Evolutionary conservation across 768 basidiomycete genomes (phyloP).

Genomic region (Tylopilus plumbeoviolaceoides): DNA sequence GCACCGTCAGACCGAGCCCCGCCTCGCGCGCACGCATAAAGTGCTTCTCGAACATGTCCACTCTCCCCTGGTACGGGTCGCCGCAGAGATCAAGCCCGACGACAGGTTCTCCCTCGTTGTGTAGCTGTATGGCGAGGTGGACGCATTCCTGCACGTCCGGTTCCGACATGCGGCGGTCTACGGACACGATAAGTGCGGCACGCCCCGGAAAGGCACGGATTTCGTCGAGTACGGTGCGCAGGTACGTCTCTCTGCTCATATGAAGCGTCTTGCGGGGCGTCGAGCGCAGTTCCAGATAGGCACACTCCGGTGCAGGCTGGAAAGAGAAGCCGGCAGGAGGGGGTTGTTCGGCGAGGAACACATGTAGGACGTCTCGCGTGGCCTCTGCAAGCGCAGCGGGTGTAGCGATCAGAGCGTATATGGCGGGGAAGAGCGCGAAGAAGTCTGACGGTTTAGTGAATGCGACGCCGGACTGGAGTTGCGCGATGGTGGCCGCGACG

Average conservation of each 20-base stretch:
- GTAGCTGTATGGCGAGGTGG: slow-evolving; percentile 51
- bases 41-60: slow-evolving; percentile 45
- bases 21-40: slow-evolving; percentile 53
- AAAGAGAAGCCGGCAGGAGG: slow-evolving; percentile 29
- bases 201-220: slow-evolving; percentile 52
- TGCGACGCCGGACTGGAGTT: slow-evolving; percentile 35
- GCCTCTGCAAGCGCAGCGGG: slow-evolving; percentile 50
- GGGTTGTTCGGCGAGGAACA: slow-evolving; percentile 44
- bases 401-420: slow-evolving; percentile 72
- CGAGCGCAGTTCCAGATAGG: slow-evolving; percentile 79
- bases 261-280: slow-evolving; percentile 58
- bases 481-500: slow-evolving; percentile 43
- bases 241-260: slow-evolving; percentile 60
- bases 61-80: slow-evolving; percentile 59
- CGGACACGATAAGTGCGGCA: slow-evolving; percentile 64
- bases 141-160: slow-evolving; percentile 53
- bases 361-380: slow-evolving; percentile 59
- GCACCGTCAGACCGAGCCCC: slow-evolving; percentile 71
- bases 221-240: slow-evolving; percentile 62
- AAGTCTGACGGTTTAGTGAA: slow-evolving; percentile 65
- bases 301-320: slow-evolving; percentile 46
- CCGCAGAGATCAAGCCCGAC: slow-evolving; percentile 84
- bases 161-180: slow-evolving; percentile 68
- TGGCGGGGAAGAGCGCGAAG: slow-evolving; percentile 70
- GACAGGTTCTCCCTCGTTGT: slow-evolving; percentile 52